These are phyloP conservation scores for Candida ulmi DNA, from an alignment of 805 yeast species.

Conservation along the genomic window DNA sequence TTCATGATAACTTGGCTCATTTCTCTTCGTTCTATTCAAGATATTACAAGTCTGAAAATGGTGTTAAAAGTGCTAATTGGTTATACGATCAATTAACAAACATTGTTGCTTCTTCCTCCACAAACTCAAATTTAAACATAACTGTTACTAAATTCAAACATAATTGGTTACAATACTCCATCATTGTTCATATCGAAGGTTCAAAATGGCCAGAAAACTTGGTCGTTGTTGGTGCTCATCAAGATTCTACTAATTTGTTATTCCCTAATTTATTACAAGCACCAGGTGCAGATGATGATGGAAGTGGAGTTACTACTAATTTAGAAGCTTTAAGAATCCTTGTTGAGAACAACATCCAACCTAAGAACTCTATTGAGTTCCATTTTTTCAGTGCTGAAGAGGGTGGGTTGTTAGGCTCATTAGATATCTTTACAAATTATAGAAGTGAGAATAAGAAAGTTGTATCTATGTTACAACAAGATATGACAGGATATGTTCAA, in stretches of 20 bases:
- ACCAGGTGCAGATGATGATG: constrained; percentile 96
- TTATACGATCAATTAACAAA: constrained; percentile 48
- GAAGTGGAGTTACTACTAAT: constrained; percentile 78
- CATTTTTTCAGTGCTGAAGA: constrained; percentile 97
- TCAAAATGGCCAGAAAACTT: constrained; percentile 30
- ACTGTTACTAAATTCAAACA: constrained; percentile 52
- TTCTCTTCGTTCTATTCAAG: constrained; percentile 72
- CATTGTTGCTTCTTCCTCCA: constrained; percentile 16
- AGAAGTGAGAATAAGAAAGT: constrained; percentile 42
- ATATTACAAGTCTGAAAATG: constrained; percentile 69
- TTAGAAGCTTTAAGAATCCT: constrained; percentile 71
- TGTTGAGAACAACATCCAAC: constrained; percentile 37
- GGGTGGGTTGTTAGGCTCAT: constrained; percentile 83
- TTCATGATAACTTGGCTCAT: constrained; percentile 49
- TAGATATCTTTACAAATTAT: constrained; percentile 64
- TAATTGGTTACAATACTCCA: constrained; percentile 74
- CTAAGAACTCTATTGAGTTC: constrained; percentile 77
- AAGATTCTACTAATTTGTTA: constrained; percentile 73
- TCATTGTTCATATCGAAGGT: constrained; percentile 63
- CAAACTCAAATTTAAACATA: constrained; percentile 29
- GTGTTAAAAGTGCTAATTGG: constrained; percentile 68
- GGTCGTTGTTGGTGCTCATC: constrained; percentile 84
- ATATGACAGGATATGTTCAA: constrained; percentile 46
- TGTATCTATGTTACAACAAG: constrained; percentile 86
- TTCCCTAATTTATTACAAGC: constrained; percentile 66